Base-by-base conservation (phyloP, 371 early-diverging fungal species). In the Actinomucor elegans region DNA sequence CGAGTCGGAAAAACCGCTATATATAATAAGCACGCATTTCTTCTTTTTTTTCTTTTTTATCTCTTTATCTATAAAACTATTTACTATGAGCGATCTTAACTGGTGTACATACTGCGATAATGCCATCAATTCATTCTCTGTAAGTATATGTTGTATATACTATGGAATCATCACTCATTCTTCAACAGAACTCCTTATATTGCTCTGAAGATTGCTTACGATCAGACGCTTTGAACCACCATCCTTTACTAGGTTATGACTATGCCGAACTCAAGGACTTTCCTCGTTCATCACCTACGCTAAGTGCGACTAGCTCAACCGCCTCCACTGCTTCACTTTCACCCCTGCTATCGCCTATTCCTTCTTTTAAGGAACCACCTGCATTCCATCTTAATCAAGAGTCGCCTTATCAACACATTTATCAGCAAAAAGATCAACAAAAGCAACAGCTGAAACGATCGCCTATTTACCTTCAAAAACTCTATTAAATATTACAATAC, bases 31-130 rank as follows among this genome's bases (percentile, higher is more conserved):
- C 2, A 21, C 24, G 33, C 15, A 18, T 15, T 31, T 37, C 23
- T 37, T 20, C 40, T 45, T 57, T 35, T 29, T 36, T 43, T 53
- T 36, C 34, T 48, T 36, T 38, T 21, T 26, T 20, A 31, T 28
- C 31, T 43, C 33, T 37, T 37, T n/a, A 26, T 33, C 20, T n/a
- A 21, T 20, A 18, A 24, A 36, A 26, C 24, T 14, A 41, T 33
- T 35, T 10, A 43, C 2, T 10, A 64, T 64, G 64, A 50, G 49
- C 15, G 55, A 64, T 40, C 43, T 64, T n/a, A 59, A 62, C 40
- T 66, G 67, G 67, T 66, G 63, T 33, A 66, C 67, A 6, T 62
- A 54, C 31, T 66, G 67, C 20, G 67, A 66, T 52, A 62, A 55
- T 48, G 52, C 67, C 12, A 48, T 66, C 27, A 50, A 9, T 24